Evolutionary conservation across 192 early-diverging fungal genomes (phyloP), one percentile per base, ranked within the genome.

Genomic region (Podila horticola): DNA sequence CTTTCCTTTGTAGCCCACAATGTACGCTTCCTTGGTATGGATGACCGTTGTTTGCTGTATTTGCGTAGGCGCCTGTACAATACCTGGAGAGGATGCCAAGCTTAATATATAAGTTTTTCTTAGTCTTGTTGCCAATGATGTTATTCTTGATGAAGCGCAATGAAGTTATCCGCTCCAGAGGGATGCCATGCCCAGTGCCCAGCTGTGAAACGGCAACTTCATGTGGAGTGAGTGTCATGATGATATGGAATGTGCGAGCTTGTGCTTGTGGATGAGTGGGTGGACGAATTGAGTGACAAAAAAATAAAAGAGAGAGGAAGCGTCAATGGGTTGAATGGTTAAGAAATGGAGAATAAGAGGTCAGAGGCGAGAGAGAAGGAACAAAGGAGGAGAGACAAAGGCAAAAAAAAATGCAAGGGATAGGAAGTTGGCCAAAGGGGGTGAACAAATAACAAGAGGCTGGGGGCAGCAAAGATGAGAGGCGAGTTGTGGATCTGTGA

Each of bases 91-190:
- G 84, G 34, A 93, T 83, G 33, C 90, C 90, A 22, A 90, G 82
- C 38, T 86, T 71, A 45, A 90, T 85, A 62, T 93, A 95, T 29
- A 93, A 83, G 52, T 90, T 88, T 84, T 96, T 96, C 71, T 94
- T 94, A 20, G 92, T 92, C 60, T 85, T 87, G 72, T 94, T 95
- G 60, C 94, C 94, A 81, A 96, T 96, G 57, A 94, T 87, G 52
- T 87, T 83, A 67, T 96, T 96, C 77, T 94, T 96, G 73, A 96
- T 94, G 75, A 90, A 92, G 19, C 93, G 90, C 13, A 90, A 68
- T 24, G 89, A 87, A 62, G 83, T 86, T 19, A 89, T 72, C 48
- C 83, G 82, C n/a, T 84, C 83, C 28, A 65, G 45, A 5, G 84
- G 70, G 11, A 72, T 62, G 13, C 69, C 15, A 38, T 90, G 88